Evolutionary conservation across 129 eudicot genomes (phyloP), one percentile per base, ranked within the genome.

Genomic region (Rutidosis leptorrhynchoides): DNA sequence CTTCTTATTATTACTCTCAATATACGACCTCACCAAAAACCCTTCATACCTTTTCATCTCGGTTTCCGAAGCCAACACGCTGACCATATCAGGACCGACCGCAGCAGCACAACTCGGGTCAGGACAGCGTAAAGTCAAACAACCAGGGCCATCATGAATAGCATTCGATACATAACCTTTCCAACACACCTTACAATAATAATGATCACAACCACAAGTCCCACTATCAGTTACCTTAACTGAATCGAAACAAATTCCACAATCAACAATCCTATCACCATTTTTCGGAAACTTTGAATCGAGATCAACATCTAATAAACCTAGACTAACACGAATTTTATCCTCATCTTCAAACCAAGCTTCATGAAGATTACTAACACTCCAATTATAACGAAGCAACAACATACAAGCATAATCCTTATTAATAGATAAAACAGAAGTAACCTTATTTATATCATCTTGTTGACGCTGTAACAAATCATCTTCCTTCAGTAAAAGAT

Each of bases 261-360:
- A 83, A 53, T 61, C 32, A 1, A 77, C 32, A 8, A 26, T 12
- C 15, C 17, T 49, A 7, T 53, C 62, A 53, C 35, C 68, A 0
- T 51, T 28, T 58, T 59, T 6, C 3, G 79, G 70, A n/a, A 77
- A 72, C 19, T 67, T 42, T 25, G 69, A 62, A 16, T 56, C 32
- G 35, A 62, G 76, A 27, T 64, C 81, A 11, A 42, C 78, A 3
- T 78, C 79, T 0, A 72, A 20, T 67, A 84, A 33, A 25, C 90
- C 86, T 24, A 81, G 76, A 27, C 75, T 10, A 24, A 25, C 51
- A 0, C 90, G 74, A 26, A 84, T 86, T 64, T 62, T 62, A 26
- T 11, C 73, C 64, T 84, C 90, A 33, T 84, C 80, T 7, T 63
- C 78, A 73, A 84, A 84, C 90, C 90, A 84, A 53, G 83, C 87